phyloP scores from a whole-genome alignment of 805 yeast genomes.

The Yamadazyma phyllophila region DNA sequence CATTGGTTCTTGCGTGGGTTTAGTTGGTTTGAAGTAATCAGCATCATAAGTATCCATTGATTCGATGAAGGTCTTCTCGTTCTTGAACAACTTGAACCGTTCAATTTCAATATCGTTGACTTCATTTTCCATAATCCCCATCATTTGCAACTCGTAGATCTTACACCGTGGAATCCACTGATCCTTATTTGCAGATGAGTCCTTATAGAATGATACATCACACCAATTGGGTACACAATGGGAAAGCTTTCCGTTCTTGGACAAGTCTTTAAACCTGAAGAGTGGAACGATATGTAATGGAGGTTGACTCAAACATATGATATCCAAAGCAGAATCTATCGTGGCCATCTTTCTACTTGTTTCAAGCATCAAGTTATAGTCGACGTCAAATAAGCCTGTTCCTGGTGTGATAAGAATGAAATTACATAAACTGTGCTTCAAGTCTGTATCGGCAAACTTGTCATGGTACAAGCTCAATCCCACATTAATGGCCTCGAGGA shows the following conservation, averaged over 20 bases:
- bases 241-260: slow-evolving; percentile 45
- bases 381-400: slow-evolving; percentile 90
- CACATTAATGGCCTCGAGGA: slow-evolving; percentile 82
- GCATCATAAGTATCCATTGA: slow-evolving; percentile 71
- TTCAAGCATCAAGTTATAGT: slow-evolving; percentile 67
- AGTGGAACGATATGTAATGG: slow-evolving; percentile 92
- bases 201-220: slow-evolving; percentile 88
- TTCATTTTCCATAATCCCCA: slow-evolving; percentile 96
- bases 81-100: slow-evolving; percentile 42
- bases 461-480: slow-evolving; percentile 76
- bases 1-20: not conserved
- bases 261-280: slow-evolving; percentile 55
- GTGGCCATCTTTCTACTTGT: slow-evolving; percentile 74
- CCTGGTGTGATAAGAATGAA: slow-evolving; percentile 88
- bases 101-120: slow-evolving; percentile 65
- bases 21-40: slow-evolving; percentile 43
- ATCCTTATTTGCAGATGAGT: slow-evolving; percentile 39
- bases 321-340: slow-evolving; percentile 83
- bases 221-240: slow-evolving; percentile 94
- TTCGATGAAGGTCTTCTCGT: slow-evolving; percentile 45
- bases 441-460: slow-evolving; percentile 78
- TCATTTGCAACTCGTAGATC: slow-evolving; percentile 94
- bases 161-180: slow-evolving; percentile 95
- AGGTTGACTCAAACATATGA: slow-evolving; percentile 83
- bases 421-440: slow-evolving; percentile 89